Percentiles rank a stretch among this genome's conserved stretches.
Conservation (phyloP, 192 early-diverging fungal species). For the Podila epigama region DNA sequence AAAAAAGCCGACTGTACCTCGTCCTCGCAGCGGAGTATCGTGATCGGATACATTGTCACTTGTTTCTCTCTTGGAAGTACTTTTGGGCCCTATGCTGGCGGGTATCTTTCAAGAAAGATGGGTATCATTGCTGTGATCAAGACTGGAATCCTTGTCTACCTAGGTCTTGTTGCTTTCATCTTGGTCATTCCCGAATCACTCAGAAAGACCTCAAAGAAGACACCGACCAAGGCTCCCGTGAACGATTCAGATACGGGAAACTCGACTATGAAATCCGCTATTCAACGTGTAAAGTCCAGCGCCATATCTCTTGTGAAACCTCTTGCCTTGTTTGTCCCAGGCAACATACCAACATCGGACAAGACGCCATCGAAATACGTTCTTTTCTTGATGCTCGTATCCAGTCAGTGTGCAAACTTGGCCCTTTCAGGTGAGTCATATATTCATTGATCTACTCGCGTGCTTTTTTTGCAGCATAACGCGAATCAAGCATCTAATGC, state of each 20-base stretch:
- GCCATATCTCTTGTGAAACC: neutral
- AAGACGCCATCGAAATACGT: conserved; percentile 10
- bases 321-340: conserved; percentile 6
- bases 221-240: neutral
- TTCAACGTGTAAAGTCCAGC: neutral
- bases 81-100: conserved; percentile 1
- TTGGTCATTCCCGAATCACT: conserved; percentile 10
- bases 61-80: neutral
- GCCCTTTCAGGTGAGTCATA: neutral
- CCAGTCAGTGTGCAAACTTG: neutral
- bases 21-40: neutral
- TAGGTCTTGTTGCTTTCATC: neutral
- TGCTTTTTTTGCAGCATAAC: neutral
- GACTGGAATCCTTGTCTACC: neutral
- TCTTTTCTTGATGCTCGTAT: neutral
- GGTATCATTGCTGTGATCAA: neutral
- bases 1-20: conserved; percentile 21
- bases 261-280: neutral
- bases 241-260: too few relatives aligned
- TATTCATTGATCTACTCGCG: neutral
- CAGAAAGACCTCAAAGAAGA: neutral
- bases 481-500: neutral
- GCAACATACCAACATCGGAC: neutral
- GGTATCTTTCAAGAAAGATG: neutral
- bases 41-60: conserved; percentile 3